Base-by-base conservation (phyloP, 129 eudicot genomes). In the Saposhnikovia divaricata region DNA sequence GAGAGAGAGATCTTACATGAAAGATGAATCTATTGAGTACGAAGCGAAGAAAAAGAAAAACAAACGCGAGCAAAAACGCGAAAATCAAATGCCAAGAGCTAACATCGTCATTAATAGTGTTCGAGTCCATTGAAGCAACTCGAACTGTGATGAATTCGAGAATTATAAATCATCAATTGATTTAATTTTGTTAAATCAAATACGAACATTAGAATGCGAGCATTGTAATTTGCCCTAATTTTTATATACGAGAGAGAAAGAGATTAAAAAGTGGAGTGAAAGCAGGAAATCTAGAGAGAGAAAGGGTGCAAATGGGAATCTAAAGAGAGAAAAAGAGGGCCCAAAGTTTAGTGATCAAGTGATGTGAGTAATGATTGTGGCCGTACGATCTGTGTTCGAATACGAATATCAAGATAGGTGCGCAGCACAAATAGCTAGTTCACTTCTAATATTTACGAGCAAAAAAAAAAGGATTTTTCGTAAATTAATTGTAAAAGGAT, bases 11-110 rank as follows among this genome's bases (percentile, higher is more conserved):
- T 75, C 97, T 90, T 91, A 94, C 98, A 45, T 84, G 97, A 81
- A 78, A 91, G n/a, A 94, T 66, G 83, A 83, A 91, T 83, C 85
- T 87, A 76, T 94, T 97, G 61, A 94, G 93, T 75, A 94, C 61
- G 75, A 91, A 87, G 77, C 98, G 90, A 80, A 90, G 92, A 68
- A 78, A 87, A 70, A 86, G 85, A 31, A 91, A 90, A 72, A 40
- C 82, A 23, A 94, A 81, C 1, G 96, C 93, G 82, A 94, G 92
- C 81, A 42, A 82, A 15, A 90, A 50, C 48, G 96, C 97, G 77
- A 77, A 21, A 48, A 61, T 2, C 84, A 90, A 91, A 80, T 91
- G 98, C 65, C 80, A 88, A 5, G 86, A 83, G 80, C 83, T 72
- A 10, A 91, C 93, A 73, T 43, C 88, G 59, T 81, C 85, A 83